A percentile compares a stretch with the other conserved stretches of the same genome.
Conservation (phyloP, 768 basidiomycete species). For the Hygrophoropsis aurantiaca region DNA sequence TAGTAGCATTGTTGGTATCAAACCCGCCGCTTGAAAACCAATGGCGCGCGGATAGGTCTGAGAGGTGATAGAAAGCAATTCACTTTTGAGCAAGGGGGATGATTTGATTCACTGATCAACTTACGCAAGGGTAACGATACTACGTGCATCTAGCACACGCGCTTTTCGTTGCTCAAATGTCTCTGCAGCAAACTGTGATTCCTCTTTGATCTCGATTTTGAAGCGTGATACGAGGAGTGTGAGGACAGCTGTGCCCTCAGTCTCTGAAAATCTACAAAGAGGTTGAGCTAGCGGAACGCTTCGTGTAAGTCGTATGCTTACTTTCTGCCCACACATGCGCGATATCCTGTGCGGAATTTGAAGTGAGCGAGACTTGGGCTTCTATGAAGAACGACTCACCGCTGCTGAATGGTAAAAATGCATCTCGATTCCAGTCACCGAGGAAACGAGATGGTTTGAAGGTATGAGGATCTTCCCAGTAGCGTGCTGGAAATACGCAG, state of each 20-base stretch:
- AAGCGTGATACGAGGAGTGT: slow-evolving; percentile 47
- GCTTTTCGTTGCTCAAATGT: slow-evolving; percentile 45
- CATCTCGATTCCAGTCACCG: slow-evolving; percentile 54
- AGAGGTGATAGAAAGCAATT: background rate
- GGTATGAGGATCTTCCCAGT: slow-evolving; percentile 36
- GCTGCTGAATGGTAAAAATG: slow-evolving; percentile 52
- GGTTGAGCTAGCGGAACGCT: too few species aligned
- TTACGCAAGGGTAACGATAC: slow-evolving; percentile 46
- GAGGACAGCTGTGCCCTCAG: slow-evolving; percentile 50
- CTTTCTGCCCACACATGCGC: slow-evolving; percentile 47
- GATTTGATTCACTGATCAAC: slow-evolving; percentile 14
- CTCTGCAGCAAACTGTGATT: slow-evolving; percentile 47
- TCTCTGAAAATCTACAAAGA: slow-evolving; percentile 48
- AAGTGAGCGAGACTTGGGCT: background rate
- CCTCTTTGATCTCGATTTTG: slow-evolving; percentile 49
- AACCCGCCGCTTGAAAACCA: slow-evolving; percentile 5
- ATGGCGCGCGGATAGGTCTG: slow-evolving; percentile 6
- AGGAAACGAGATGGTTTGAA: slow-evolving; percentile 48
- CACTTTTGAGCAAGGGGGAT: background rate
- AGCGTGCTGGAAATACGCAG: slow-evolving; percentile 24
- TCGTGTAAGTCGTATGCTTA: slow-evolving; percentile 14
- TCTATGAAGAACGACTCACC: slow-evolving; percentile 25
- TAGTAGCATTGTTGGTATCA: too few species aligned
- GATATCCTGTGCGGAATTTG: slow-evolving; percentile 27
- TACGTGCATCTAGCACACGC: slow-evolving; percentile 36